Base-by-base conservation (phyloP, 345 rosid genomes). In the Eucalyptus albens region DNA sequence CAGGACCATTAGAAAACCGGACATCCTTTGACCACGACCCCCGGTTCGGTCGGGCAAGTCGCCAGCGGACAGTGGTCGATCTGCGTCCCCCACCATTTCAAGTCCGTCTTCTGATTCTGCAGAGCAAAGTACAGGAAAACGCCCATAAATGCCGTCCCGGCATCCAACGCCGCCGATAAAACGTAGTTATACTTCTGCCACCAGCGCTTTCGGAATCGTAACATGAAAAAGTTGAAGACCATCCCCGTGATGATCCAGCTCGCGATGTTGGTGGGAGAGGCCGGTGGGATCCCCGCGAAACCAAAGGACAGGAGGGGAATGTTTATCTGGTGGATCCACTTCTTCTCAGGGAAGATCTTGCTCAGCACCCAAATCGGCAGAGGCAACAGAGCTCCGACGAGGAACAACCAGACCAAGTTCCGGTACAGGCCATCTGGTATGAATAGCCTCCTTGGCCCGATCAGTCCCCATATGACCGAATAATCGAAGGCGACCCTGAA, bases 171-270 rank as follows among this genome's bases (percentile, higher is more conserved):
- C 15, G 99, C 99, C 19, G 99, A 97, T 27, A 98, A 92, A 14
- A 98, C 96, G 51, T 98, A 98, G 86, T 96, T 98, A 88, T 98
- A 96, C 90, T 94, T 98, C 95, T 96, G 98, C 99, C 99, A 98
- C 99, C 99, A 98, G 17, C 94, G 91, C 92, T 95, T 97, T 90
- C 93, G 96, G 94, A 92, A 95, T 29, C 91, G 93, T 93, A 95
- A 98, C 87, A 98, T 95, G 27, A 96, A 96, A 90, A 91, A 95
- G 94, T 98, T 98, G 95, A 98, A 98, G 92, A 97, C 94, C 89
- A 93, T 94, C 91, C 99, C 99, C 1, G 98, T 96, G 88, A 94
- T 40, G n/a, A 97, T 94, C 99, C 99, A 97, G 93, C 98, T 97
- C 1, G 97, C 98, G 8, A 97, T 97, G 92, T 97, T 97, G 4